Conservation (phyloP, 345 rosid species). For the Chamaenerion angustifolium region DNA sequence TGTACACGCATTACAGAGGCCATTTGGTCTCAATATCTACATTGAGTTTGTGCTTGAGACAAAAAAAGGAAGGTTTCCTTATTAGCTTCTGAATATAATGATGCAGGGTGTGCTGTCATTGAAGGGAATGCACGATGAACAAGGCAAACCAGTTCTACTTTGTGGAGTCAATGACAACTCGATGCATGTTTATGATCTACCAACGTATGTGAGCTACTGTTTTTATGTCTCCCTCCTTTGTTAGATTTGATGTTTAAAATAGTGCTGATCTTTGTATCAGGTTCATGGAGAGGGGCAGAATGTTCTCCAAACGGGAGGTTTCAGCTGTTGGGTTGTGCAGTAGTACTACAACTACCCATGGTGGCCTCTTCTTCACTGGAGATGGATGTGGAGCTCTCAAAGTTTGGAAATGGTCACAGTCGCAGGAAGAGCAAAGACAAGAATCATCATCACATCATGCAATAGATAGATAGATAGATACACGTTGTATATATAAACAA, state of each 20-base stretch:
- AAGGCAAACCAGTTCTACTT: constrained; percentile 29
- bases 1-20: too few relatives aligned
- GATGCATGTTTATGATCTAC: constrained; percentile 25
- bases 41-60: too few relatives aligned
- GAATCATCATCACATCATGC: too few relatives aligned
- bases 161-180: constrained; percentile 27
- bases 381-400: background rate
- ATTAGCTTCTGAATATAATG: too few relatives aligned
- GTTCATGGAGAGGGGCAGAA: constrained; percentile 36
- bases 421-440: too few relatives aligned
- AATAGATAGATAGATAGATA: too few relatives aligned
- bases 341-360: too few relatives aligned
- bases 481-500: too few relatives aligned
- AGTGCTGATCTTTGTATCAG: constrained; percentile 4
- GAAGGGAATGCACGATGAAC: constrained; percentile 23
- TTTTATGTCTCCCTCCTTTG: too few relatives aligned
- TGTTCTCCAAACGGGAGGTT: constrained; percentile 23
- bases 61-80: too few relatives aligned
- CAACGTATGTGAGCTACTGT: constrained; percentile 23
- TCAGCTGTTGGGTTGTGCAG: constrained; percentile 18
- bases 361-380: constrained; percentile 5
- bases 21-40: too few relatives aligned
- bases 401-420: background rate
- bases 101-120: constrained; percentile 27
- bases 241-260: too few relatives aligned